Evolutionary conservation across 768 basidiomycete genomes (phyloP), one percentile per base, ranked within the genome.

Genomic region (Boletus insuetus): DNA sequence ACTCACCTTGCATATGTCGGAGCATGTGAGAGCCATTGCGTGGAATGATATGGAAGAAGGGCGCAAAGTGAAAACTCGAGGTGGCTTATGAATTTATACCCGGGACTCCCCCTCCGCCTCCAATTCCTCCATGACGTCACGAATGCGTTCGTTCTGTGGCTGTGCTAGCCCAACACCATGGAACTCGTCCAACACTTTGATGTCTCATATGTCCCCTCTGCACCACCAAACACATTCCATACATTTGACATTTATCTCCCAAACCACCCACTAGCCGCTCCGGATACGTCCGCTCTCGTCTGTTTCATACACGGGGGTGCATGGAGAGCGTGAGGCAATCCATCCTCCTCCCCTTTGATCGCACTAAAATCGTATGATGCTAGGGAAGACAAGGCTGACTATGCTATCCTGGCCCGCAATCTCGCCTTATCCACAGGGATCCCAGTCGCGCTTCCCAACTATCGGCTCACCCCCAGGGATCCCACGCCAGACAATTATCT

Each of bases 281-380:
- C 39, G 9, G 29, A 37, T 4, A n/a, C 45, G 43, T 61, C 65
- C 1, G 75, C 79, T n/a, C 68, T 91, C 41, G 64, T 91, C 38
- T 82, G 83, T 63, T 92, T 91, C 63, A 73, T 92, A 29, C 91
- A 91, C 61, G 91, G 91, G 31, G 91, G 91, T 34, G 91, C 91
- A 22, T 94, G 91, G 91, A 75, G 83, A 63, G 69, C 82, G 90
- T 90, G 65, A 75, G 86, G 65, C 47, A 3, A 53, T 48, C 56
- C 38, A 32, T 56, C 46, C 29, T 22, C 17, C 39, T 8, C 14
- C 37, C 17, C 19, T 14, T 46, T 29, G 44, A 48, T 45, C 24
- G 41, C 22, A 29, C 22, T 55, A 49, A 55, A 35, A 55, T 40
- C 35, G 53, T 56, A 56, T 26, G 41, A 49, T n/a, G 24, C 45